Evolutionary conservation across 2,329 filamentous ascomycete species (phyloP).

Genomic region (Chalara sp.): DNA sequence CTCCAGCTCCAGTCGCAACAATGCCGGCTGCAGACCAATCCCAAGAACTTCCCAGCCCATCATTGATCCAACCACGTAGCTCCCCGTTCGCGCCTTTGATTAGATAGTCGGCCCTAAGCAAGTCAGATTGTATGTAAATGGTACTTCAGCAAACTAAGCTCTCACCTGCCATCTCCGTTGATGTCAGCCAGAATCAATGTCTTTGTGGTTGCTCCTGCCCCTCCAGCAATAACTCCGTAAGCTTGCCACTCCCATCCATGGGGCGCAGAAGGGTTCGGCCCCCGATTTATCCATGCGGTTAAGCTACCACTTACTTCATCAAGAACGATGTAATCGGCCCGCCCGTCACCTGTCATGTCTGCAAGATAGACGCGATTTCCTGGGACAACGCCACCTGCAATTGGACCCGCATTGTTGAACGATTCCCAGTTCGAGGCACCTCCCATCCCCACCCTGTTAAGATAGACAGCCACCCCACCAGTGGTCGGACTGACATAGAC

Average conservation of each 20-base stretch:
- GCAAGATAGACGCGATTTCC: not conserved
- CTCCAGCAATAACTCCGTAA: not conserved
- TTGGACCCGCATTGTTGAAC: not conserved
- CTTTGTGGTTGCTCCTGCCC: not conserved
- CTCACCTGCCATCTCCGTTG: constrained; percentile 8
- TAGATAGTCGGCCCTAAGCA: not conserved
- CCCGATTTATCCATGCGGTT: not conserved
- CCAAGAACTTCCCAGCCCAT: not conserved
- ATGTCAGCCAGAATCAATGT: constrained; percentile 9
- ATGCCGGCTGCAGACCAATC: not conserved
- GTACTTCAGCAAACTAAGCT: too few species aligned
- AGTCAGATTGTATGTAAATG: too few species aligned
- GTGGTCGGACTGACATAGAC: not conserved
- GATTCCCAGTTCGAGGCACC: not conserved
- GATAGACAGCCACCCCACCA: not conserved
- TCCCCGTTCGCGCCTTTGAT: constrained; percentile 5
- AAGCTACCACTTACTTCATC: not conserved
- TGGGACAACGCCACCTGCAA: not conserved
- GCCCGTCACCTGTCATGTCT: not conserved
- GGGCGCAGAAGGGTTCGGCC: not conserved
- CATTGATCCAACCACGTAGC: not conserved
- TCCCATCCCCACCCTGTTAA: not conserved
- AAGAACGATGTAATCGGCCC: not conserved
- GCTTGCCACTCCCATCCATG: not conserved
- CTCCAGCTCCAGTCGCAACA: not conserved